phyloP scores from a whole-genome alignment of 2,329 filamentous ascomycete genomes.

The Alternaria conjuncta region DNA sequence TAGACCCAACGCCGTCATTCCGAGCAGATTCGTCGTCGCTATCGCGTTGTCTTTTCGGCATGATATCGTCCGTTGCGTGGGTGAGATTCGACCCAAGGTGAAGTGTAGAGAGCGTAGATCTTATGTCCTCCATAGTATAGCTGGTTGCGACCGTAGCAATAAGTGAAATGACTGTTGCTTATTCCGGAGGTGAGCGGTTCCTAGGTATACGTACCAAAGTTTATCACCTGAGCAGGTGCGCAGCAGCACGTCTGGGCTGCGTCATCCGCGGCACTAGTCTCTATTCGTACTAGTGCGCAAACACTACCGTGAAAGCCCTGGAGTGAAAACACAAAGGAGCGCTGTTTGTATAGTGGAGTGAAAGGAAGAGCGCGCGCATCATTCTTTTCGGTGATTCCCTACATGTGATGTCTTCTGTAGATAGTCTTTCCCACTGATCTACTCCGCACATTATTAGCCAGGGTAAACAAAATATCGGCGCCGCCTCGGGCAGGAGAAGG shows the following conservation, averaged over 20 bases:
- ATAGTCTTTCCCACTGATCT: neutral
- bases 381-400: neutral
- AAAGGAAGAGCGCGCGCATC: neutral
- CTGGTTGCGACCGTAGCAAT: neutral
- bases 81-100: neutral
- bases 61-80: neutral
- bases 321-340: neutral
- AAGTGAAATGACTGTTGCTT: neutral
- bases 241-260: neutral
- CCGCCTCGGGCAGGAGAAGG: neutral
- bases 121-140: no score
- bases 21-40: neutral
- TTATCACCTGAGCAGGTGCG: neutral
- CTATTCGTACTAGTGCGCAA: neutral
- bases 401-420: neutral
- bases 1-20: neutral
- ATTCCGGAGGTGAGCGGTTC: neutral
- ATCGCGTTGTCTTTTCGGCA: neutral
- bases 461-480: neutral
- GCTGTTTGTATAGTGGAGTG: neutral
- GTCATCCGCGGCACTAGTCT: neutral
- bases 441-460: neutral
- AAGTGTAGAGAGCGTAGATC: neutral
- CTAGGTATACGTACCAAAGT: neutral
- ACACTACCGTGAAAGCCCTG: neutral